Percentiles rank a stretch among this genome's conserved stretches.
phyloP scores from a whole-genome alignment of 768 basidiomycete species.

The Auricularia heimuer region DNA sequence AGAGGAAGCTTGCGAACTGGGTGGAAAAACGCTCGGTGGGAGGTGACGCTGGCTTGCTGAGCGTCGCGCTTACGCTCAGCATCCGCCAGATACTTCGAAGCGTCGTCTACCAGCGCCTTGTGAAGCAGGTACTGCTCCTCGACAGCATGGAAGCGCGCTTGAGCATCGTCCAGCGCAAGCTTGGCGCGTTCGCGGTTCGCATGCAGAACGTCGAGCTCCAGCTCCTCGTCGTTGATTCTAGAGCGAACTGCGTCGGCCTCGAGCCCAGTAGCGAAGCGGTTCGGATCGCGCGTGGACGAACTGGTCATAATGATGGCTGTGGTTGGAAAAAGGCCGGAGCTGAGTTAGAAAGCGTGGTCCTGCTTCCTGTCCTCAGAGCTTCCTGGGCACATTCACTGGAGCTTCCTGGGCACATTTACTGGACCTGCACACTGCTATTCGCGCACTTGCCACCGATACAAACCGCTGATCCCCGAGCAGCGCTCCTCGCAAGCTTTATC shows the following conservation, averaged over 20 bases:
- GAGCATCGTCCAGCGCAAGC: background rate
- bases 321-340: too few species aligned
- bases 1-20: background rate
- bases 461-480: too few species aligned
- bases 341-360: too few species aligned
- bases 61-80: slow-evolving; percentile 51
- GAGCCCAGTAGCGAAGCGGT: background rate
- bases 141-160: background rate
- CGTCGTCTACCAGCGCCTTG: background rate
- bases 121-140: background rate
- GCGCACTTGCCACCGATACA: too few species aligned
- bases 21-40: background rate
- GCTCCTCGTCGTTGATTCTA: background rate
- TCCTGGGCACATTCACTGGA: too few species aligned
- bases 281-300: background rate
- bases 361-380: too few species aligned
- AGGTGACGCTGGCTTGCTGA: slow-evolving; percentile 72
- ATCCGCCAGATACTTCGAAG: slow-evolving; percentile 15
- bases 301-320: too few species aligned
- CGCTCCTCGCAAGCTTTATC: too few species aligned
- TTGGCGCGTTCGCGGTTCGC: background rate
- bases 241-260: background rate
- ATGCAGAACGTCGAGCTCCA: background rate
- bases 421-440: too few species aligned
- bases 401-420: too few species aligned